phyloP scores from a whole-genome alignment of 116 monocot genomes.

The Zostera marina region DNA sequence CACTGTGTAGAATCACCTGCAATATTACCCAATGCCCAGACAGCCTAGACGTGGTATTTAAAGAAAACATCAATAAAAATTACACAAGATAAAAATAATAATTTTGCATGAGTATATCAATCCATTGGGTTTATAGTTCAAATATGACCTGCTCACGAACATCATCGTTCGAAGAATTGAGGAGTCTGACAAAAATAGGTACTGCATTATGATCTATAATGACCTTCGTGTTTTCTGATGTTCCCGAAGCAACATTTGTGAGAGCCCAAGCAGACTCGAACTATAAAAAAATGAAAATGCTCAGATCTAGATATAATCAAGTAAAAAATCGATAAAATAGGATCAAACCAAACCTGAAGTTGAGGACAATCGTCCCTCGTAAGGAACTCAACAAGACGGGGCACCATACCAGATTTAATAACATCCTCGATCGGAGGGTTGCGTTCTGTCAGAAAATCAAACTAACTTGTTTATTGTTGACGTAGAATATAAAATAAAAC shows the following conservation, averaged over 20 bases:
- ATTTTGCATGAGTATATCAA: no score
- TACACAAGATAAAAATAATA: background rate
- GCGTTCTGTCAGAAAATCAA: constrained; percentile 26
- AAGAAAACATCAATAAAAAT: background rate
- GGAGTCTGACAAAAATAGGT: constrained; percentile 81
- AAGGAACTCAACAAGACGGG: constrained; percentile 76
- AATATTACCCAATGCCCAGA: constrained; percentile 95
- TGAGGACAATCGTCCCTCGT: constrained; percentile 74
- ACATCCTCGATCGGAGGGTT: constrained; percentile 93
- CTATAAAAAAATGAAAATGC: constrained; percentile 15
- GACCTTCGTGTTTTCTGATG: constrained; percentile 83
- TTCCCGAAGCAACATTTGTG: constrained; percentile 91
- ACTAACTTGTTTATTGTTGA: background rate
- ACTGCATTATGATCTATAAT: constrained; percentile 84
- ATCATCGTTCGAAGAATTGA: constrained; percentile 68
- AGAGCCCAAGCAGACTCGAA: constrained; percentile 97
- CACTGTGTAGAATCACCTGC: constrained; percentile 92
- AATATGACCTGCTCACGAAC: constrained; percentile 70
- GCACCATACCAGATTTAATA: constrained; percentile 75
- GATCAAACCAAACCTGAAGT: constrained; percentile 44
- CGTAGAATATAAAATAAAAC: background rate
- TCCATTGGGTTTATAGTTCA: no score
- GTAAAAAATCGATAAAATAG: background rate
- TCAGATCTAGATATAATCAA: background rate
- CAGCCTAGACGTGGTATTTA: constrained; percentile 30